Conservation (phyloP, 2,329 filamentous ascomycete genomes). For the Parafenestella ontariensis region DNA sequence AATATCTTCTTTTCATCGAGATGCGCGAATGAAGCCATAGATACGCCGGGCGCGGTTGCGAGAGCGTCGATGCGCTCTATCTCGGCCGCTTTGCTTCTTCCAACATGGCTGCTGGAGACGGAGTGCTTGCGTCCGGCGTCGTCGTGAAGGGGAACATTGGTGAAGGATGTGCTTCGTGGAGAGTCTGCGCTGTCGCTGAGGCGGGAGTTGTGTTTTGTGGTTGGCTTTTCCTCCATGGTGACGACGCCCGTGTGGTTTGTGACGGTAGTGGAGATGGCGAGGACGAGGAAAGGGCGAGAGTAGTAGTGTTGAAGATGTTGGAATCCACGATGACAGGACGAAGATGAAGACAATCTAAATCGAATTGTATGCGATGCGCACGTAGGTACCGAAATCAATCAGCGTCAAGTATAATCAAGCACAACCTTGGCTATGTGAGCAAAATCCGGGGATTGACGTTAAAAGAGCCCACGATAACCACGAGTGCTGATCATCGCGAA, state of each 20-base stretch:
- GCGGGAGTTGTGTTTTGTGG: background rate
- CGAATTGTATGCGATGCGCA: background rate
- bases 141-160: background rate
- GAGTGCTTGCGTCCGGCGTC: constrained; percentile 1
- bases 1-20: constrained; percentile 50
- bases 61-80: constrained; percentile 14
- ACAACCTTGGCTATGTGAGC: background rate
- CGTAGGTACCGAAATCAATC: background rate
- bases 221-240: constrained; percentile 14
- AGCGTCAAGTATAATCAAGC: background rate
- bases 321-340: constrained; percentile 3
- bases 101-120: constrained; percentile 14
- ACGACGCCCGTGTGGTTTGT: background rate
- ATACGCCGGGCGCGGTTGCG: constrained; percentile 27
- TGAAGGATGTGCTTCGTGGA: background rate
- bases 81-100: constrained; percentile 1
- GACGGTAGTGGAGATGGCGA: background rate
- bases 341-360: background rate
- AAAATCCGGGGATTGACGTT: background rate
- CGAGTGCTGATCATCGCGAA: background rate
- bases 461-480: background rate
- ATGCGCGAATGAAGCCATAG: constrained; percentile 42
- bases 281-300: background rate
- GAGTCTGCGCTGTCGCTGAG: background rate
- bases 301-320: constrained; percentile 13